These are phyloP conservation scores for Tripterygium wilfordii DNA, from an alignment of 177 flowering plant species.

Conservation along the genomic window DNA sequence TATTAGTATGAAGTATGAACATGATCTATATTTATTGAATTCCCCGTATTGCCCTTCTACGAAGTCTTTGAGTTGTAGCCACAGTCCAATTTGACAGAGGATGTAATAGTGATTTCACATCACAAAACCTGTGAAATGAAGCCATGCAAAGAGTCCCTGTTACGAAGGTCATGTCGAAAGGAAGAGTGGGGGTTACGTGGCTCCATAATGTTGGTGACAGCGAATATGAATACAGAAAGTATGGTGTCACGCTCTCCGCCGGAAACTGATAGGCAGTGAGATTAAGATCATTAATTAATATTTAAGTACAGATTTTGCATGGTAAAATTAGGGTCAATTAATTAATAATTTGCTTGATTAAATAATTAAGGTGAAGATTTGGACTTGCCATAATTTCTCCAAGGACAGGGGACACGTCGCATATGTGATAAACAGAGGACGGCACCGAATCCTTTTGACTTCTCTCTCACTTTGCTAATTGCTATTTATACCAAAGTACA, in stretches of 20 bases:
- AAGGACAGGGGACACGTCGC: constrained; percentile 51
- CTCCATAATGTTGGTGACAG: constrained; percentile 22
- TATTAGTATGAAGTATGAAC: too few species aligned
- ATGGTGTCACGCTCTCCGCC: constrained; percentile 3
- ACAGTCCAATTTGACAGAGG: too few species aligned
- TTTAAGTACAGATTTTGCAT: too few species aligned
- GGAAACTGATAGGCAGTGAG: constrained; percentile 26
- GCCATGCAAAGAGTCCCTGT: constrained; percentile 3
- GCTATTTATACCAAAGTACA: constrained; percentile 20
- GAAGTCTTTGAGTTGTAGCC: too few species aligned
- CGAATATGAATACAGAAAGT: constrained; percentile 31
- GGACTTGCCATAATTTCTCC: not conserved
- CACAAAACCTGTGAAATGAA: too few species aligned
- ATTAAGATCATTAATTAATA: too few species aligned
- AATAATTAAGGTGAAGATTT: too few species aligned
- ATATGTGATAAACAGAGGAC: constrained; percentile 34
- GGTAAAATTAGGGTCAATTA: too few species aligned
- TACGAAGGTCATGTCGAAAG: constrained; percentile 6
- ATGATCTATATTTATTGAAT: too few species aligned
- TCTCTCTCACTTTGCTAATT: too few species aligned
- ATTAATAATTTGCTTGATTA: too few species aligned
- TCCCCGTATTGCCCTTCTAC: not conserved
- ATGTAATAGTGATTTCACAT: too few species aligned
- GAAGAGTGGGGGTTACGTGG: constrained; percentile 36
- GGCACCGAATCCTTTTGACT: constrained; percentile 77